Evolutionary conservation across 805 yeast genomes (phyloP).

Genomic region (Huiozyma naganishii): DNA sequence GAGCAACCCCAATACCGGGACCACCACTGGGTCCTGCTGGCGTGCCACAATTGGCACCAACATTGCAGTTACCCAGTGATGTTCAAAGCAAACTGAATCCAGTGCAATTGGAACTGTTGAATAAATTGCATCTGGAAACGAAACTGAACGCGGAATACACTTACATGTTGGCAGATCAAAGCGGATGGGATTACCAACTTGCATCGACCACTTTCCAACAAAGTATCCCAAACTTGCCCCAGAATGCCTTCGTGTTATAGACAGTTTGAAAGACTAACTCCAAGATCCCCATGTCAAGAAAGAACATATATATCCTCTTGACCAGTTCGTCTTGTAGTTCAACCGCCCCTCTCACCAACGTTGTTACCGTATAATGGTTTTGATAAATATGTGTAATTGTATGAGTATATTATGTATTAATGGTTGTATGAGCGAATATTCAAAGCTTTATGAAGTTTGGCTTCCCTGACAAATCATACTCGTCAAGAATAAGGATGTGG

Average conservation of each 20-base stretch:
- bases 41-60: conserved; percentile 6
- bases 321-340: not conserved
- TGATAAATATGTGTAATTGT: not conserved
- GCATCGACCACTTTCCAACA: conserved; percentile 64
- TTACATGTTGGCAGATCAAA: conserved; percentile 75
- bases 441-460: too few relatives aligned
- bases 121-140: conserved; percentile 60
- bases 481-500: too few relatives aligned
- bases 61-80: conserved; percentile 45
- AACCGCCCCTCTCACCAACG: not conserved
- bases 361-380: not conserved
- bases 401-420: too few relatives aligned
- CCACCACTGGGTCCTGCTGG: not conserved
- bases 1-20: not conserved
- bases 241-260: conserved; percentile 38
- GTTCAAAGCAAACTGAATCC: conserved; percentile 38
- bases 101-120: conserved; percentile 53
- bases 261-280: not conserved
- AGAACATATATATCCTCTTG: not conserved
- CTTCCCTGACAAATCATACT: too few relatives aligned
- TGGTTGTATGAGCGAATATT: too few relatives aligned
- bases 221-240: conserved; percentile 49
- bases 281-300: not conserved
- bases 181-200: conserved; percentile 67
- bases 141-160: conserved; percentile 68